Evolutionary conservation across 1,284 basidiomycete genomes (phyloP), one percentile per base, ranked within the genome.

Genomic region (Phlebopus sp.): DNA sequence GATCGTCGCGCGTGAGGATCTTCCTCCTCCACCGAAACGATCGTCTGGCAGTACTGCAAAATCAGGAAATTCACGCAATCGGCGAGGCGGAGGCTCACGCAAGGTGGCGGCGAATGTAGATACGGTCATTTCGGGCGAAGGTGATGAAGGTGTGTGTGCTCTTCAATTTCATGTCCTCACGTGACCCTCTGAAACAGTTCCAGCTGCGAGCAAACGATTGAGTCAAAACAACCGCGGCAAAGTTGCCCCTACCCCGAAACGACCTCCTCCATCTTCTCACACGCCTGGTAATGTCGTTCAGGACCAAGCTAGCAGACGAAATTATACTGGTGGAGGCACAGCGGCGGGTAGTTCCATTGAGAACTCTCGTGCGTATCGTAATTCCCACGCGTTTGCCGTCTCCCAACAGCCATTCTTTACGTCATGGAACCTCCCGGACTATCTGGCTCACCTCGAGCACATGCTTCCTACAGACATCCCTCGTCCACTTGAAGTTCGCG

Each of bases 391-490:
- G 31, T 87, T 85, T 63, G 82, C 77, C 42, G 79, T 86, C 42
- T 84, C 84, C 14, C 86, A 89, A 59, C 85, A 87, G 60, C 78
- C 84, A 23, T 73, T 90, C 8, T 81, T 82, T 64, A 84, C 84
- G 40, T 84, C 87, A 38, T 97, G 93, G 94, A 81, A 85, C 51
- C 74, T 99, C 40, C 96, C 96, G 8, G 96, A 99, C 69, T 96
- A 98, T 69, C 81, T 99, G 35, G 80, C 86, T 0, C 90, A 95
- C 62, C 84, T 97, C 49, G 81, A 89, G 54, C 82, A 85, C 57
- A 84, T 97, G 63, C 76, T 99, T 7, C 94, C 93, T 19, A 78
- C 81, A 6, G 75, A 82, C 19, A 73, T 76, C 6, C 93, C 92
- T 1, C 77, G 78, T 45, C 88, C 90, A 0, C 74, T 96, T 32